Evolutionary conservation across 2,329 filamentous ascomycete species (phyloP).

Genomic region (Thermothelomyces thermophilus): DNA sequence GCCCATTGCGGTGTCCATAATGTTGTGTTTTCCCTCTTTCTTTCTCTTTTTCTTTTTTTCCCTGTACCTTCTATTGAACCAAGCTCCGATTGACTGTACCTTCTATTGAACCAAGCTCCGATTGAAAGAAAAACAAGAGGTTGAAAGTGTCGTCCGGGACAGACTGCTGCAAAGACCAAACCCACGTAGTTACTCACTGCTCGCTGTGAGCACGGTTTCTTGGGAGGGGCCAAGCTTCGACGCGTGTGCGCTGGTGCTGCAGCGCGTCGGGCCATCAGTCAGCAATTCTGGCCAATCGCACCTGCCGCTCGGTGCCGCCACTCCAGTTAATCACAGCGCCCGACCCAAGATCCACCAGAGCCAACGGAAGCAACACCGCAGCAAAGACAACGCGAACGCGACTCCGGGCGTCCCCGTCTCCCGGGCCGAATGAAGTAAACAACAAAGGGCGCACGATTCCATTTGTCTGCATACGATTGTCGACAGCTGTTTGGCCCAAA

Average conservation of each 20-base stretch:
- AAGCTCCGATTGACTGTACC: too few relatives aligned
- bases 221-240: constrained; percentile 16
- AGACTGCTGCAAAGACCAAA: too few relatives aligned
- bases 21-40: neutral
- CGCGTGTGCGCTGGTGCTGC: constrained; percentile 14
- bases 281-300: constrained; percentile 16
- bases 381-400: constrained; percentile 5
- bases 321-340: constrained; percentile 11
- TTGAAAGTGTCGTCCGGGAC: too few relatives aligned
- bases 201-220: too few relatives aligned
- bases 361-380: neutral
- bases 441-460: neutral
- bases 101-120: too few relatives aligned
- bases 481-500: too few relatives aligned
- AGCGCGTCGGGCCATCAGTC: constrained; percentile 7
- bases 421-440: constrained; percentile 6
- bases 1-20: constrained; percentile 30
- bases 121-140: too few relatives aligned
- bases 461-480: too few relatives aligned
- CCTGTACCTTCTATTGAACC: too few relatives aligned
- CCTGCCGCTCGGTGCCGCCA: neutral
- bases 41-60: neutral
- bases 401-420: neutral
- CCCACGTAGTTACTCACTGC: too few relatives aligned
- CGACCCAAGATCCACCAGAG: constrained; percentile 4